Evolutionary conservation across 345 rosid genomes (phyloP), one percentile per base, ranked within the genome.

Genomic region (Corymbia maculata): DNA sequence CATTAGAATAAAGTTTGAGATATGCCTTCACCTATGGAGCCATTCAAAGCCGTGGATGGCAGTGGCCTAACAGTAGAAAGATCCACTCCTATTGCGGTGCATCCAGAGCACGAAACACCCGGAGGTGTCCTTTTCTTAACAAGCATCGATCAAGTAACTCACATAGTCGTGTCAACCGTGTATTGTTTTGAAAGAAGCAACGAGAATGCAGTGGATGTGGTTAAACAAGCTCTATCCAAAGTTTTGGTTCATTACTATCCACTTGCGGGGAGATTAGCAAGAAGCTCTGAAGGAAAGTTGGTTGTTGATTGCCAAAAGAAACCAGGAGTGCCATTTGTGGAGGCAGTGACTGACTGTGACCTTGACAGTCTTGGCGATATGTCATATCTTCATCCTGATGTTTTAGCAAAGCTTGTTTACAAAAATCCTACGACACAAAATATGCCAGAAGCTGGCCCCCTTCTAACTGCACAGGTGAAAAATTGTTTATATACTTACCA

Each of bases 211-310:
- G 91, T 91, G 84, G 52, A 85, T 28, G 85, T 93, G 53, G 88
- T 94, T 17, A 86, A 91, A 61, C 86, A 92, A 66, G 96, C 97
- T 52, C 94, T 95, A 55, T 93, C 97, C 28, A 88, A 94, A 47
- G 91, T 87, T 36, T 89, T 94, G 88, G 94, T 94, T 82, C 86
- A 90, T 52, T 93, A 92, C 94, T 94, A 93, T 55, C 97, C 96
- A 36, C 92, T 95, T 51, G 95, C 96, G 5, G 96, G 97, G 16
- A 94, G 91, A 89, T 92, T 95, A 70, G 88, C 88, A 91, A 92
- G 95, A 50, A 47, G 89, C 59, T 86, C 82, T 22, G 88, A 93
- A 24, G 88, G 93, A 50, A 92, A 68, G 82, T 94, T 93, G 79
- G 22, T 86, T 47, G 87, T 94, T 52, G 90, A 42, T 45, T 93